Evolutionary conservation across 768 basidiomycete genomes (phyloP), one percentile per base, ranked within the genome.

Genomic region (Mycena metata): DNA sequence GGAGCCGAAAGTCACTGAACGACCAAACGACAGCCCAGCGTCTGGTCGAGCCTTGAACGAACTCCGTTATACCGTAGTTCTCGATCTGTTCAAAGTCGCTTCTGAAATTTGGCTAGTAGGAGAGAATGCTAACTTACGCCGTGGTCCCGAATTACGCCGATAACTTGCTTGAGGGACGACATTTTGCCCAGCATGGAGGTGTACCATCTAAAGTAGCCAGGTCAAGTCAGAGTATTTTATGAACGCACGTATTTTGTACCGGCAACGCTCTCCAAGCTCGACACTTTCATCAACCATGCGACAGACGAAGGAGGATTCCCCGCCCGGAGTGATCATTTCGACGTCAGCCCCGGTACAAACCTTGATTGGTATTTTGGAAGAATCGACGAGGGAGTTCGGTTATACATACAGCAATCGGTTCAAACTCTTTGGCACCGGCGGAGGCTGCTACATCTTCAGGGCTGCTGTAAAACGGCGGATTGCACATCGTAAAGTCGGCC

Each of bases 11-110:
- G 33, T 86, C 84, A 2, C 79, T 81, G 60, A 91, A 90, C 0
- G 93, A 96, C 97, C 97, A 98, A 0, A 87, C 95, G 2, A 99
- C 79, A 0, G 91, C 94, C 96, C 96, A 99, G n/a, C 98, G 88
- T 2, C 91, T 85, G 0, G 97, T 98, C 63, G 91, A 88, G 0
- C 96, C 95, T 79, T 96, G 96, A 3, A 91, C 82, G 51, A 96
- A 91, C 71, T 95, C 91, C 0, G 90, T 90, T 50, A 98, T 82
- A 0, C 90, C 92, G 77, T 96, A 99, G 78, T 98, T 98, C 36
- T 87, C 82, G 49, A 98, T 87, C 95, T 98, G 64, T 5, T 43
- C 41, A 36, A 42, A 56, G 5, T 13, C 42, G 47, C 23, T 7
- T 24, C 15, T 35, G 6, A 26, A 10, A n/a, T 64, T 33, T 13